Evolutionary conservation across 2,329 filamentous ascomycete species (phyloP).

Genomic region (Microsporum audouinii): DNA sequence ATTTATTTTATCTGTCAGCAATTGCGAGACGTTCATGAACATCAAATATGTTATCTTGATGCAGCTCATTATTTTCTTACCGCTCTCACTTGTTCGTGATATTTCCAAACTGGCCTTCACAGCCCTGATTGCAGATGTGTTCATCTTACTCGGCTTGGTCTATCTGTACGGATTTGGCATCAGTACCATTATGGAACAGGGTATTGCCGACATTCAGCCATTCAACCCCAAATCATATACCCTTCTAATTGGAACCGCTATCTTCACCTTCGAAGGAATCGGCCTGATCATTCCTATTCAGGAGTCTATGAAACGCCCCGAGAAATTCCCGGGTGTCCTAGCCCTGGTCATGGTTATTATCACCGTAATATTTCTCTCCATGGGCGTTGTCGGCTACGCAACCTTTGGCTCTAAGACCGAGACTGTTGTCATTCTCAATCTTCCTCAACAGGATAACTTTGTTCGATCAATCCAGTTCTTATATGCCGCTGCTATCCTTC

Average conservation of each 20-base stretch:
- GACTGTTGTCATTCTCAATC: conserved; percentile 89
- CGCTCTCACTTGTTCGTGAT: conserved; percentile 84
- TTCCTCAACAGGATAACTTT: conserved; percentile 88
- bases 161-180: conserved; percentile 97
- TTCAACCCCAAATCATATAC: conserved; percentile 94
- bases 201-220: conserved; percentile 71
- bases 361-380: conserved; percentile 76
- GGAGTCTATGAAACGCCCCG: conserved; percentile 84
- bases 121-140: conserved; percentile 82
- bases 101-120: conserved; percentile 97
- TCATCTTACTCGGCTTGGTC: conserved; percentile 82
- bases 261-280: conserved; percentile 97
- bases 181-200: conserved; percentile 63
- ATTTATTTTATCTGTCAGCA: conserved; percentile 79
- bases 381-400: conserved; percentile 88
- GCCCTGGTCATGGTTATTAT: conserved; percentile 90
- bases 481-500: conserved; percentile 92
- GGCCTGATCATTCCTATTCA: conserved; percentile 97
- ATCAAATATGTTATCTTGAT: conserved; percentile 85
- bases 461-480: conserved; percentile 95
- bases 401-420: conserved; percentile 92
- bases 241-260: conserved; percentile 94
- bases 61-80: conserved; percentile 91
- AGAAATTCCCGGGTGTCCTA: conserved; percentile 82
- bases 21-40: conserved; percentile 74